Conservation (phyloP, 1,139 yeast genomes). For the Taphrina flavorubra region DNA sequence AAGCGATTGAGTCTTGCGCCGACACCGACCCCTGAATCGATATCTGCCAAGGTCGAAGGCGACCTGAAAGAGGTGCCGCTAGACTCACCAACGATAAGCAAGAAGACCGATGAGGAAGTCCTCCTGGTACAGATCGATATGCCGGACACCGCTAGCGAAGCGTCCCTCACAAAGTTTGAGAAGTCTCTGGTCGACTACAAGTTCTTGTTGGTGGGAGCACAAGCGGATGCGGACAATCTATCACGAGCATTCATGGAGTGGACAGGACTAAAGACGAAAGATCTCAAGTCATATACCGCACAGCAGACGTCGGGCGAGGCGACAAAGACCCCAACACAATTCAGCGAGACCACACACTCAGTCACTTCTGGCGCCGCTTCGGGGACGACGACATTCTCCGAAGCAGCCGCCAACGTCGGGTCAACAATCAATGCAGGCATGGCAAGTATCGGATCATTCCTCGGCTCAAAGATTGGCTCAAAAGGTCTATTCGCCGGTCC, state of each 20-base stretch:
- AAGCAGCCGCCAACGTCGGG: conserved; percentile 25
- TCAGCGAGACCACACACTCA: conserved; percentile 32
- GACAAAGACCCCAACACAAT: conserved; percentile 15
- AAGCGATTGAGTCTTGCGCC: conserved; percentile 7
- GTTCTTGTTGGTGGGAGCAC: conserved; percentile 30
- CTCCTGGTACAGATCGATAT: conserved; percentile 21
- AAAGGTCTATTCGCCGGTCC: conserved; percentile 15
- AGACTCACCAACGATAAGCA: background rate
- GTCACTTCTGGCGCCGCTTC: conserved; percentile 7
- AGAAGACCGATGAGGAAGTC: background rate
- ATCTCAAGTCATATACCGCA: background rate
- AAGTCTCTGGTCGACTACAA: conserved; percentile 23
- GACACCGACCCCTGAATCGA: conserved; percentile 2
- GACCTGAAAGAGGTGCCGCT: conserved; percentile 18
- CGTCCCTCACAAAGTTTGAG: conserved; percentile 29
- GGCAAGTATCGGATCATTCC: conserved; percentile 29
- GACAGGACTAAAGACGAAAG: conserved; percentile 28
- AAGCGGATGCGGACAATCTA: conserved; percentile 36
- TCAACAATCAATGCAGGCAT: conserved; percentile 22
- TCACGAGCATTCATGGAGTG: conserved; percentile 29
- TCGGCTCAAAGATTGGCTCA: conserved; percentile 31
- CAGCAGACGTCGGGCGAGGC: conserved; percentile 18
- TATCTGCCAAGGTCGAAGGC: conserved; percentile 1
- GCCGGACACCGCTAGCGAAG: conserved; percentile 27
- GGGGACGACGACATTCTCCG: conserved; percentile 18